These are phyloP conservation scores for Ceratocystis cacaofunesta DNA, from an alignment of 2,329 filamentous ascomycete species.

Conservation along the genomic window DNA sequence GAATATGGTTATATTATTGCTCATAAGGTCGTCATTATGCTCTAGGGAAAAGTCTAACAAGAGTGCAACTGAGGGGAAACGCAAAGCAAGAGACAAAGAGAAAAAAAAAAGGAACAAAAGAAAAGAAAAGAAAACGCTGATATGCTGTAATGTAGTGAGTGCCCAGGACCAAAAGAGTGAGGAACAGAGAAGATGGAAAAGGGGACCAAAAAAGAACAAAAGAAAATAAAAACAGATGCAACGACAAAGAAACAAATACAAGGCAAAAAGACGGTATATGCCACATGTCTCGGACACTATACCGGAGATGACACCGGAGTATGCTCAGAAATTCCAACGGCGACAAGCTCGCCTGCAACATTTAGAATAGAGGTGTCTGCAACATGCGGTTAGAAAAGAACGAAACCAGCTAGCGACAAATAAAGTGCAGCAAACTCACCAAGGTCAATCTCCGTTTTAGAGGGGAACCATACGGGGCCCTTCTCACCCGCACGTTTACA, in stretches of 20 bases:
- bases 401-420: background rate
- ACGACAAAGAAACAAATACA: background rate
- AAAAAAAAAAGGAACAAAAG: background rate
- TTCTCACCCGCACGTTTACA: conserved; percentile 12
- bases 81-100: background rate
- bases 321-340: conserved; percentile 6
- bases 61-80: background rate
- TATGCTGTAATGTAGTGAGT: background rate
- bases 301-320: conserved; percentile 4
- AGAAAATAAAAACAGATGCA: background rate
- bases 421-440: conserved; percentile 3
- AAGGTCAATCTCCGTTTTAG: conserved; percentile 15
- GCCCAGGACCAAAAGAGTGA: background rate
- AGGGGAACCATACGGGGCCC: conserved; percentile 15
- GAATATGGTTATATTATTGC: background rate
- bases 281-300: background rate
- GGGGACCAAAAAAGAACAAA: background rate
- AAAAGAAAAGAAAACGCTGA: background rate
- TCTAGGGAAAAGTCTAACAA: conserved; percentile 4
- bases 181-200: background rate
- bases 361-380: conserved; percentile 13
- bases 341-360: conserved; percentile 7
- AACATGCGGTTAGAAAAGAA: background rate
- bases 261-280: background rate
- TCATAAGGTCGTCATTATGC: conserved; percentile 4